Evolutionary conservation across 2,329 filamentous ascomycete species (phyloP).

Genomic region (Calonectria pseudoreteaudii): DNA sequence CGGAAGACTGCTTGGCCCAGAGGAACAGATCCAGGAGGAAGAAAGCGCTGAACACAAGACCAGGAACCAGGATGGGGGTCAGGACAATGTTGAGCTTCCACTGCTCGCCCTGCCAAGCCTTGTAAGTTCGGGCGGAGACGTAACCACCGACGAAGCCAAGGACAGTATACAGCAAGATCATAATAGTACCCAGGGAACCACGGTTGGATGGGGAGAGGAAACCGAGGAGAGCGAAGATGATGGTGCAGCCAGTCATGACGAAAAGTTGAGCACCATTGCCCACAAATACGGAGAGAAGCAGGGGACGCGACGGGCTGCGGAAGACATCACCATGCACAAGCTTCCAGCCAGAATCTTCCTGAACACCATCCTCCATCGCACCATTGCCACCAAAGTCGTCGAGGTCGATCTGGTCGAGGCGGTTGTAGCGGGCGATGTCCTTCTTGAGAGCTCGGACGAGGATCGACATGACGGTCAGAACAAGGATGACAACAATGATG

Average conservation of each 20-base stretch:
- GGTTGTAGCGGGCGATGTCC: constrained; percentile 97
- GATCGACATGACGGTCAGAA: constrained; percentile 93
- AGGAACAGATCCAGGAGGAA: constrained; percentile 97
- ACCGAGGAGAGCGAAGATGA: constrained; percentile 91
- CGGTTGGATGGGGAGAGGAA: constrained; percentile 97
- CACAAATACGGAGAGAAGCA: constrained; percentile 87
- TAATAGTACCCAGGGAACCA: constrained; percentile 91
- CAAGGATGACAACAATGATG: constrained; percentile 91
- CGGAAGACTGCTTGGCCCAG: constrained; percentile 91
- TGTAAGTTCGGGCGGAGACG: constrained; percentile 90
- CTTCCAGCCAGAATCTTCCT: constrained; percentile 99
- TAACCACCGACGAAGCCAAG: constrained; percentile 95
- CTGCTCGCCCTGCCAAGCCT: constrained; percentile 88
- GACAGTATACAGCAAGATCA: constrained; percentile 92
- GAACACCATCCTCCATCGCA: constrained; percentile 88
- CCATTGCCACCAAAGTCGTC: constrained; percentile 88
- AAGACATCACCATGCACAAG: constrained; percentile 98
- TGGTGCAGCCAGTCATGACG: constrained; percentile 96
- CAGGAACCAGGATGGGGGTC: constrained; percentile 88
- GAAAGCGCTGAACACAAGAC: constrained; percentile 86
- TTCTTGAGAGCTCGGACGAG: constrained; percentile 89
- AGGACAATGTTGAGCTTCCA: constrained; percentile 95
- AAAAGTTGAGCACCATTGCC: constrained; percentile 97
- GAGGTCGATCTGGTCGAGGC: constrained; percentile 88
- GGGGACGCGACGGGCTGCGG: constrained; percentile 83